Evolutionary conservation across 345 rosid species (phyloP), one percentile per base, ranked within the genome.

Genomic region (Tarenaya hassleriana): DNA sequence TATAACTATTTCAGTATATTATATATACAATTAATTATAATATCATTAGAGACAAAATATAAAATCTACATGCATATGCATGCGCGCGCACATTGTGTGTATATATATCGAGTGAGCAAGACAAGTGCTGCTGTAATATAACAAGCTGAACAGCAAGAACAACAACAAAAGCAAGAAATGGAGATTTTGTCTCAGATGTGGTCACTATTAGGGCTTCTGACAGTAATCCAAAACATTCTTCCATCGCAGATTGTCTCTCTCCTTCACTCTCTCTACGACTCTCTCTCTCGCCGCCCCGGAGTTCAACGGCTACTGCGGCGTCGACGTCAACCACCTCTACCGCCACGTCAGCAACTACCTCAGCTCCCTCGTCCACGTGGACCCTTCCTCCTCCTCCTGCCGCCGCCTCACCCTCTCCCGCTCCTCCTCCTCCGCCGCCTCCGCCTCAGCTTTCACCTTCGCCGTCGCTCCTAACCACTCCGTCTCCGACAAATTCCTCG

Each of bases 251-350:
- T 75, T 18, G 77, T 69, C n/a, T 66, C 81, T 17, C 61, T 73
- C 13, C 37, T 73, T 18, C 59, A 54, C 35, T 73, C 75, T 51
- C 73, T 49, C 73, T 70, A 16, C 56, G 66, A 47, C 72, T 50
- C 50, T 72, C 16, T 72, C 72, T 11, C 68, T 68, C 31, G 76
- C 71, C 3, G 60, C 71, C 62, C 80, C 80, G 0, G 80, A 75
- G 41, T 72, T 75, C 65, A 75, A 75, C 52, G 80, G 80, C 41
- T 75, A 69, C 58, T 72, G 77, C n/a, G 77, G 77, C 16, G 80
- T 75, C 10, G 77, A 75, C 31, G 56, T 72, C 46, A 75, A 75
- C 51, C 74, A 75, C n/a, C 80, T 75, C 54, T 75, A 72, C 46
- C 80, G 80, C 60, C 75, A 70, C 12, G 68, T 61, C 58, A 64